Percentiles rank a stretch among this genome's conserved stretches.
Evolutionary conservation across 192 early-diverging fungal genomes (phyloP).

Genomic region (Paraglomus occultum): DNA sequence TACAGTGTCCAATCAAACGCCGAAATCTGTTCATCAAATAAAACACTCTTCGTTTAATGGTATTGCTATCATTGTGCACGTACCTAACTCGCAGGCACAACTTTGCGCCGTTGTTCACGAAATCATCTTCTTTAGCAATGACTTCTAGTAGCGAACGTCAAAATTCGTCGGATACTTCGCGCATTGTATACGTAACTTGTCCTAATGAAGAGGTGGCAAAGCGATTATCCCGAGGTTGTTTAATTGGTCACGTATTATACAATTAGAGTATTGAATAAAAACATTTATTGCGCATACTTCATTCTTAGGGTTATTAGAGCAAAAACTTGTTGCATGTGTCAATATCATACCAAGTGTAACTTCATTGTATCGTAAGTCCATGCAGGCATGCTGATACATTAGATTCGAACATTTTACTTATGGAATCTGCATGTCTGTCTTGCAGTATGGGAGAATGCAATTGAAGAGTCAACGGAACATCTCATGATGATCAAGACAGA

Average conservation of each 20-base stretch:
- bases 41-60: no score
- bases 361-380: constrained; percentile 17
- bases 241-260: no score
- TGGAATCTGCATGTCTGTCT: not conserved
- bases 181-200: not conserved
- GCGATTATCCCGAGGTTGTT: not conserved
- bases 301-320: constrained; percentile 7
- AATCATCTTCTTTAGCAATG: no score
- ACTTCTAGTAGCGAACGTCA: no score
- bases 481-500: constrained; percentile 10
- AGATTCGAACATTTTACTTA: not conserved
- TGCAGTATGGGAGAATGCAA: constrained; percentile 11
- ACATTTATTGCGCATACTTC: not conserved
- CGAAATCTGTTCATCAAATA: no score
- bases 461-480: constrained; percentile 16
- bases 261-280: no score
- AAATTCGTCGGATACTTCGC: no score
- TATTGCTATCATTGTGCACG: no score
- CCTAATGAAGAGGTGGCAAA: constrained; percentile 6
- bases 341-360: constrained; percentile 11
- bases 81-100: no score
- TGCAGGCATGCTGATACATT: no score
- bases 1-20: no score
- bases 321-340: constrained; percentile 14
- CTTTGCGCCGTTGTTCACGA: no score